Conservation (phyloP, 768 basidiomycete species). For the Neoboletus subvelutipes region DNA sequence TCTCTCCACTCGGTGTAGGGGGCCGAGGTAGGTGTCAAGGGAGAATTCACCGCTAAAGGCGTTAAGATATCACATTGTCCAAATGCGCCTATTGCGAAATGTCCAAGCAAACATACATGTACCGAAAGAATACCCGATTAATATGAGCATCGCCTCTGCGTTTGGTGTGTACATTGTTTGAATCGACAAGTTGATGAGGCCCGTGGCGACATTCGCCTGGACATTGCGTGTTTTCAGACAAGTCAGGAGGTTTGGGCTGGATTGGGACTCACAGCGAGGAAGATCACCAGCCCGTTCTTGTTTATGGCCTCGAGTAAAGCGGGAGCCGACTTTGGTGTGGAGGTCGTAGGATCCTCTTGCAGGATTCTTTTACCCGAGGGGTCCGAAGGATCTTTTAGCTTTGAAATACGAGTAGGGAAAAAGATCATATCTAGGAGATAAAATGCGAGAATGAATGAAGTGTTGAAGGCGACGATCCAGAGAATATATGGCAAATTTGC, state of each 20-base stretch:
- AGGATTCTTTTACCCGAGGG: conserved; percentile 26
- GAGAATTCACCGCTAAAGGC: not conserved
- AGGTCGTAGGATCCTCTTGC: conserved; percentile 24
- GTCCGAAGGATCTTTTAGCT: conserved; percentile 24
- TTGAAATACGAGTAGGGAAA: conserved; percentile 46
- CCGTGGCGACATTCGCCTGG: conserved; percentile 87
- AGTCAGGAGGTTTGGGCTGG: not conserved
- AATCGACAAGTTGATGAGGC: conserved; percentile 76
- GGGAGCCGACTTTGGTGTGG: conserved; percentile 34
- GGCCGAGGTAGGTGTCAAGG: not conserved
- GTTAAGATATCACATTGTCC: conserved; percentile 21
- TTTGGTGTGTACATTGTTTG: conserved; percentile 77
- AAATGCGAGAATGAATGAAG: conserved; percentile 79
- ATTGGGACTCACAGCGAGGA: conserved; percentile 66
- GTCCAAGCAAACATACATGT: conserved; percentile 68
- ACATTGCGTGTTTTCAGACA: not conserved
- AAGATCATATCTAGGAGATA: conserved; percentile 72
- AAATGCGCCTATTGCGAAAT: conserved; percentile 36
- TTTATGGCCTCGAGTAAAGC: conserved; percentile 79
- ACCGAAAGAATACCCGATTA: conserved; percentile 57
- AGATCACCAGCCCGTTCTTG: conserved; percentile 72
- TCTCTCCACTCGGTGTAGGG: conserved; percentile 50
- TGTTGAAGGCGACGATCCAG: conserved; percentile 90
- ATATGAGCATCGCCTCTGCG: conserved; percentile 54
- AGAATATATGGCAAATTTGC: conserved; percentile 86